Evolutionary conservation across 345 rosid genomes (phyloP).

Genomic region (Populus euphratica): DNA sequence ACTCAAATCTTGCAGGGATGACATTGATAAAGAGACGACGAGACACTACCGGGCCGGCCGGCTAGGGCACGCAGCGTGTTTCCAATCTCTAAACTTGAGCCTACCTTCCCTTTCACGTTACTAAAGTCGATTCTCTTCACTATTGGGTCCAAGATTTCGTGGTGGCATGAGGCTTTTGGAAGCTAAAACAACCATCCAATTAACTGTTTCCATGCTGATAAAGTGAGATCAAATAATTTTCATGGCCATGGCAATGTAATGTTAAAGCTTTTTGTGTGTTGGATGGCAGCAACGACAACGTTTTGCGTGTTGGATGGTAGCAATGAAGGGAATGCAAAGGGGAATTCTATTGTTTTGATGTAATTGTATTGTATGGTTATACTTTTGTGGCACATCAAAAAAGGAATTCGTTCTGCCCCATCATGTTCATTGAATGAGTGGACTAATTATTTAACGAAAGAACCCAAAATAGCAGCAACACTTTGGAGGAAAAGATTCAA

Average conservation of each 20-base stretch:
- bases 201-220: neutral
- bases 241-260: neutral
- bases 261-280: neutral
- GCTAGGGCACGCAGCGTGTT: constrained; percentile 28
- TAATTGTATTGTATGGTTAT: constrained; percentile 10
- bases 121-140: neutral
- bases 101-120: neutral
- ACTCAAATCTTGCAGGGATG: constrained; percentile 21
- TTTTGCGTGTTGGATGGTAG: neutral
- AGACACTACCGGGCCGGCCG: constrained; percentile 15
- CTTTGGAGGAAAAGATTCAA: no score
- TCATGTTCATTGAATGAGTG: neutral
- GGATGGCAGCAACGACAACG: neutral
- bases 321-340: neutral
- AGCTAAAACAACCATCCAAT: neutral
- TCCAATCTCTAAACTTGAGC: neutral
- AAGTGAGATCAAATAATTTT: no score
- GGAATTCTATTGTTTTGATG: neutral
- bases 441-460: neutral
- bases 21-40: constrained; percentile 25
- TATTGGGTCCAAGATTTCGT: no score
- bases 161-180: no score
- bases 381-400: constrained; percentile 1
- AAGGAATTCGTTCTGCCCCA: neutral
- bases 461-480: neutral